phyloP scores from a whole-genome alignment of 73 alveolate genomes.

The Tetrahymena borealis region DNA sequence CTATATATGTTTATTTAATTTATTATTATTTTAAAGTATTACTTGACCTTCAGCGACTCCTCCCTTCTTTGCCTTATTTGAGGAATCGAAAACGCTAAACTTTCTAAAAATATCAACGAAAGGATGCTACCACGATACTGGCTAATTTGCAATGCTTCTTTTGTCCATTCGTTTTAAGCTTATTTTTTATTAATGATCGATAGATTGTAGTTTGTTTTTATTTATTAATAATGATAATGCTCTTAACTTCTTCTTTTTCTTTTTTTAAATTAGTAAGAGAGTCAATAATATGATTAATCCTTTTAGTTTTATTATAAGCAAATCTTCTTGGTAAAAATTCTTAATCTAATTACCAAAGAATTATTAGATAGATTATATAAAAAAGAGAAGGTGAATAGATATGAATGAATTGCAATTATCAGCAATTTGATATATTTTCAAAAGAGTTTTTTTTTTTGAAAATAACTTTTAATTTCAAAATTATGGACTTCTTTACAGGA shows the following conservation, averaged over 20 bases:
- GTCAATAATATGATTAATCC: neutral
- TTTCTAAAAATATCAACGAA: slow-evolving; percentile 38
- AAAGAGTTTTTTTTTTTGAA: neutral
- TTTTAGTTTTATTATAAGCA: neutral
- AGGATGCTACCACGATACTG: slow-evolving; percentile 40
- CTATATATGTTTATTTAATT: too few species aligned
- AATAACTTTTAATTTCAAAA: neutral
- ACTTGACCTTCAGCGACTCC: slow-evolving; percentile 4
- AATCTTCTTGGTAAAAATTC: too few species aligned
- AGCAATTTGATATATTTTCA: neutral
- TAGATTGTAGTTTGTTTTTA: neutral
- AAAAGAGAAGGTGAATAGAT: neutral
- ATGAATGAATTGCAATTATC: neutral
- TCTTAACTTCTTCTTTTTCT: neutral
- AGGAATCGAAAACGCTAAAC: slow-evolving; percentile 34
- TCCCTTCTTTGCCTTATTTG: slow-evolving; percentile 21
- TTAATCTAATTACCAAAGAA: neutral
- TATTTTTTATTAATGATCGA: neutral
- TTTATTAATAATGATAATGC: neutral
- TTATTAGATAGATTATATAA: neutral
- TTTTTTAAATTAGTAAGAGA: neutral
- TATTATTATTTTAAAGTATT: too few species aligned
- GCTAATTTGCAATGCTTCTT: neutral
- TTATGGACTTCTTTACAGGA: neutral
- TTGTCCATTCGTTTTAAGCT: neutral